Base-by-base conservation (phyloP, 495 filamentous ascomycete genomes). In the Tuber magnatum region DNA sequence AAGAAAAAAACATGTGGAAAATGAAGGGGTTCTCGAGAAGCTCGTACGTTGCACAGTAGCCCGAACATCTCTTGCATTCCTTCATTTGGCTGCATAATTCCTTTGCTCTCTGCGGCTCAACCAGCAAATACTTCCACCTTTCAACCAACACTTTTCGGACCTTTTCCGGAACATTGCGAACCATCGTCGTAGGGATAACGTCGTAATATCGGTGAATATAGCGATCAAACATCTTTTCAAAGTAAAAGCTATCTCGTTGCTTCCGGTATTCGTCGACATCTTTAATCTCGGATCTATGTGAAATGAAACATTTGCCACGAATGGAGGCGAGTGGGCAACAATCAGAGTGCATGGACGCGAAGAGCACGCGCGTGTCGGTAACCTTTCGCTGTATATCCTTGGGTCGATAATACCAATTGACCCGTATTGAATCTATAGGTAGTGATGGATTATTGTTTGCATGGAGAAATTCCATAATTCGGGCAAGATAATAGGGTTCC, bases 191-290 rank as follows among this genome's bases (percentile, higher is more conserved):
- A 1, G 95, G 94, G 73, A 99, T 94, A 44, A 97, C 92, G 75
- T 98, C 96, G 86, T 98, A 99, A 83, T 93, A 92, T 68, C 97
- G 94, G 80, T 97, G 94, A 71, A 98, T 98, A 85, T 97, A 99
- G 32, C 95, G 90, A 85, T 99, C 95, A 84, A 94, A 98, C 84
- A 98, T 89, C 83, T 97, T 96, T 81, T 97, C 94, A 83, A 92
- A 99, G 92, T 93, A 99, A 82, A 99, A 99, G 77, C 87, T 88
- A 83, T 99, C 92, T 76, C 91, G 90, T 38, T 84, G 85, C 83
- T 92, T 93, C 80, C 94, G 91, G 83, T 96, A 97, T 69, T 90
- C 89, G 69, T 94, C 92, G 71, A 97, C 82, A 82, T 94, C 89
- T 2, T 88, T 84, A 76, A 99, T 94, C 81, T 97, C 94, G 74